Base-by-base conservation (phyloP, 257 asterid genomes). In the Capsicum rhomboideum region DNA sequence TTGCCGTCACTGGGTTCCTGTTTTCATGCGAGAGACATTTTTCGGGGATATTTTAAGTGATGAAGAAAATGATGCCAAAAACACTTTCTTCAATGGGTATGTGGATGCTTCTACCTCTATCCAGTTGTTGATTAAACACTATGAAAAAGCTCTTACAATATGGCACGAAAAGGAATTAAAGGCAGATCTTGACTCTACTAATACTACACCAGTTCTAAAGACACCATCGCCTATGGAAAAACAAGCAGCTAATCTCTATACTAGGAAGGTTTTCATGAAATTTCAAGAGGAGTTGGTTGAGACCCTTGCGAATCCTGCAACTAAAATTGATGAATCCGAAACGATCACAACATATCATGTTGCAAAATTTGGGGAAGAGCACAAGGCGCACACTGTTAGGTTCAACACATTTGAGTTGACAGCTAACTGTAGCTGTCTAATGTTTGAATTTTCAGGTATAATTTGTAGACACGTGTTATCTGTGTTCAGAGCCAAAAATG, bases 161-260 rank as follows among this genome's bases (percentile, higher is more conserved):
- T 93, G 97, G 97, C 92, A 90, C 6, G 97, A 94, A 82, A 93
- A 84, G 86, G 98, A 94, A 80, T 78, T 85, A 26, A 94, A 89
- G 87, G 99, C 93, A 23, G 97, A 95, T 44, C 86, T 88, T 61
- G 98, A 94, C 50, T 93, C 97, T 69, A 83, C 59, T 72, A 90
- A 83, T 82, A 82, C 87, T 55, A 86, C 88, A 6, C 96, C 94
- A 3, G 86, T 90, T 84, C 79, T 95, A 81, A 95, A 87, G 86
- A 95, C 99, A 8, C 97, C 97, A 2, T 94, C 98, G 16, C 98
- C 99, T 20, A 95, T 92, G 99, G 99, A 94, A 85, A 95, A 95
- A 86, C 98, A 95, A 84, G 99, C 97, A 18, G 99, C 99, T 64
- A 85, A 86, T 82, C 89, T 92, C 23, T 95, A 90, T 84, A 94